Evolutionary conservation across 2,329 filamentous ascomycete species (phyloP).

Genomic region (Pestalotiopsis sp.): DNA sequence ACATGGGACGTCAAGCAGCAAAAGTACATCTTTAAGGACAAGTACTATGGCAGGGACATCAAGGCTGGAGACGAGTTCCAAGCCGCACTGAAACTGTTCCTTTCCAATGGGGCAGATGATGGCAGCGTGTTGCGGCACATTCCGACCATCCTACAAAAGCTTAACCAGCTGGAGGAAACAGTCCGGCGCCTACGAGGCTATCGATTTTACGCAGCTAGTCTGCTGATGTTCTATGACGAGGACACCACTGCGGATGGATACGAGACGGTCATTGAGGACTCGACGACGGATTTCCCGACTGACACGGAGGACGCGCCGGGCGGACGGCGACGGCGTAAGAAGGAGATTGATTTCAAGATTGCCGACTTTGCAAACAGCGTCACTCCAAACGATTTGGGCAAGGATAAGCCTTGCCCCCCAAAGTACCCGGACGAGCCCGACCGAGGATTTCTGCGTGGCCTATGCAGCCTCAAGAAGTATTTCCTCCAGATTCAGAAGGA

Average conservation of each 20-base stretch:
- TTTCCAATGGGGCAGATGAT: slow-evolving; percentile 86
- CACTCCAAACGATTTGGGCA: slow-evolving; percentile 76
- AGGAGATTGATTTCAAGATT: slow-evolving; percentile 88
- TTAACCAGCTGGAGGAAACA: slow-evolving; percentile 81
- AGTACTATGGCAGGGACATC: slow-evolving; percentile 90
- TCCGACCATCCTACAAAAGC: slow-evolving; percentile 81
- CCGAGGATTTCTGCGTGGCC: slow-evolving; percentile 83
- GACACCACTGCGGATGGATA: slow-evolving; percentile 60
- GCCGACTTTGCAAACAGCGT: slow-evolving; percentile 98
- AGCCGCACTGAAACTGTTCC: slow-evolving; percentile 82
- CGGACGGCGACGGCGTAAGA: slow-evolving; percentile 45
- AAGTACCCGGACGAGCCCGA: slow-evolving; percentile 80
- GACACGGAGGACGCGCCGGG: slow-evolving; percentile 57
- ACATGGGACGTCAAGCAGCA: slow-evolving; percentile 88
- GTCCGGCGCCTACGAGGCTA: slow-evolving; percentile 81
- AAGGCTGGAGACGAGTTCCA: slow-evolving; percentile 90
- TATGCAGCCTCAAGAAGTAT: slow-evolving; percentile 78
- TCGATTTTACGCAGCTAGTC: slow-evolving; percentile 91
- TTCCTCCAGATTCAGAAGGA: slow-evolving; percentile 88
- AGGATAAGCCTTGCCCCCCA: slow-evolving; percentile 74
- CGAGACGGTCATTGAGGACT: slow-evolving; percentile 57
- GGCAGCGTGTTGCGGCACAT: slow-evolving; percentile 84
- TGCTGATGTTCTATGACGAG: slow-evolving; percentile 97
- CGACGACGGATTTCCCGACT: slow-evolving; percentile 60
- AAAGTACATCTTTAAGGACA: slow-evolving; percentile 94